Evolutionary conservation across 1,139 yeast species (phyloP), one percentile per base, ranked within the genome.

Genomic region (Pichia sp.): DNA sequence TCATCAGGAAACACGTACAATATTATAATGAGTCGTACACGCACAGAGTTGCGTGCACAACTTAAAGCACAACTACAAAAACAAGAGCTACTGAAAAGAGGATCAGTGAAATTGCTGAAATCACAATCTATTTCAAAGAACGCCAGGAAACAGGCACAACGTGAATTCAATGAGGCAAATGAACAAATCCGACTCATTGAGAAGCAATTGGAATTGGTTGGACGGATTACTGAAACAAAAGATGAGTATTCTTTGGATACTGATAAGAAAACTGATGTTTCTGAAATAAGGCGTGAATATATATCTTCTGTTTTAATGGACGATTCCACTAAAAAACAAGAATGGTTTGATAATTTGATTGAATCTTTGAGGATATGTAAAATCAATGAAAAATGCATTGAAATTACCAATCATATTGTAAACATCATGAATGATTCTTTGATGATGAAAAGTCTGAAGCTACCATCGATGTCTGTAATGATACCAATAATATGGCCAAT

Each of bases 401-500:
- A 44, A n/a, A 10, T 39, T 4, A 42, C 46, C 5, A 49, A 49
- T 36, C 39, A 41, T 32, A 40, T 45, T 10, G 36, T 36, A 36
- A 16, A 36, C 5, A 3, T 45, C 4, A 28, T 45, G 11, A 29
- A 2, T 29, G n/a, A 37, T 23, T 16, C 27, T 4, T 16, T 10
- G 10, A 6, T 3, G 5, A 4, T 3, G 3, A 27, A 23, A 8
- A n/a, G 38, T 29, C 4, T 45, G 3, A 45, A 28, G 28, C 8
- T 27, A 11, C 43, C 44, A 5, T 32, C 42, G 2, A 39, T 46
- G 40, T 16, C 35, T 3, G 16, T 28, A 2, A 26, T 46, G 3
- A 41, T 47, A 1, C 48, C 44, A 3, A 37, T 41, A 3, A 29
- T 45, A 3, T 47, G 50, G 50, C 50, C 48, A 33, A 38, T 47